Conservation (phyloP, 257 asterid species). For the Avicennia marina region DNA sequence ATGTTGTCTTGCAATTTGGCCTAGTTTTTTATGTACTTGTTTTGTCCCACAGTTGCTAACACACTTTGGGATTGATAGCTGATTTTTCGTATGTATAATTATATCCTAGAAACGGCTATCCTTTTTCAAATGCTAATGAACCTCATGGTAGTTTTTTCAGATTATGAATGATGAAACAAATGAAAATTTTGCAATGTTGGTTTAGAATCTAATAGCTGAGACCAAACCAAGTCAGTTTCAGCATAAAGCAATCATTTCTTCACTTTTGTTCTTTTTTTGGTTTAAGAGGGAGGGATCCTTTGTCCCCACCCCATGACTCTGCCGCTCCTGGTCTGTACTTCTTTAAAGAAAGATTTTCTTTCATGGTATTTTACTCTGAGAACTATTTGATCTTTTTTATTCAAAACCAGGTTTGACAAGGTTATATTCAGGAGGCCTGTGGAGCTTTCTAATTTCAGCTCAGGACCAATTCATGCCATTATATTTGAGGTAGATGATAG, state of each 20-base stretch:
- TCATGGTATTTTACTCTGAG: slow-evolving; percentile 4
- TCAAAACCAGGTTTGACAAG: slow-evolving; percentile 63
- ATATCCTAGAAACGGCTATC: neutral
- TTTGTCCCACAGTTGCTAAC: too few species aligned
- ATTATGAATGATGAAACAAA: neutral
- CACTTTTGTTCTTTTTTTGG: too few species aligned
- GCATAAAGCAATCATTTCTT: neutral
- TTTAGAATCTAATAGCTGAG: neutral
- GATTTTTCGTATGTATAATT: too few species aligned
- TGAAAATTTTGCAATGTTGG: neutral
- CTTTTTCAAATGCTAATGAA: neutral
- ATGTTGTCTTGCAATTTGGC: neutral
- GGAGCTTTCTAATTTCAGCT: slow-evolving; percentile 70
- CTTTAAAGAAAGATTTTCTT: neutral
- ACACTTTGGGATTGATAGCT: too few species aligned
- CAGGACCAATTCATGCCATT: slow-evolving; percentile 49
- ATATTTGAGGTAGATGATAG: slow-evolving; percentile 70
- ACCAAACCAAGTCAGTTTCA: neutral
- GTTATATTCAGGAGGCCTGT: slow-evolving; percentile 66
- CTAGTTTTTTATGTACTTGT: neutral
- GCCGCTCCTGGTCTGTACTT: too few species aligned
- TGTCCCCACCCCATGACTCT: neutral
- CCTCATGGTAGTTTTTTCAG: neutral
- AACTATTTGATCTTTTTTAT: slow-evolving; percentile 24
- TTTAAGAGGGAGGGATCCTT: neutral